These are phyloP conservation scores for Pleurotus djamor DNA, from an alignment of 768 basidiomycete species.

Conservation along the genomic window DNA sequence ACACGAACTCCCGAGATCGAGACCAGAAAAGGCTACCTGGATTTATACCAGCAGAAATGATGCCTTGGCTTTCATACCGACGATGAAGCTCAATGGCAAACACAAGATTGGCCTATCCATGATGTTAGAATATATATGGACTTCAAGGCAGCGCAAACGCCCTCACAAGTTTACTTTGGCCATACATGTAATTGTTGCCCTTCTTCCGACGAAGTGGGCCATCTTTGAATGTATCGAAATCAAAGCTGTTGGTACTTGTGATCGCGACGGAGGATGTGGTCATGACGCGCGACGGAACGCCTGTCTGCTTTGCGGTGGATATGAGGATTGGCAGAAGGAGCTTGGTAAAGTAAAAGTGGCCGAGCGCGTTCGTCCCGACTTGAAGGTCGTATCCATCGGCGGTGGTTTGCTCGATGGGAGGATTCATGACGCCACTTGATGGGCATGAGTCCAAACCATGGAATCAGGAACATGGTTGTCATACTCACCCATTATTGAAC, in stretches of 20 bases:
- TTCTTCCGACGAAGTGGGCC: constrained; percentile 24
- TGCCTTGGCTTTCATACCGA: no score
- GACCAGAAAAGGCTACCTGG: no score
- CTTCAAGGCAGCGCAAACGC: constrained; percentile 1
- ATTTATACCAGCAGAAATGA: no score
- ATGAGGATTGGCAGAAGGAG: constrained; percentile 40
- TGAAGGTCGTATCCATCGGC: constrained; percentile 54
- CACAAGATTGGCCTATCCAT: no score
- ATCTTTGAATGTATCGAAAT: constrained; percentile 40
- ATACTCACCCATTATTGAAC: constrained; percentile 45
- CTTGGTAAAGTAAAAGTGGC: constrained; percentile 44
- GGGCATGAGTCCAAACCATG: neutral
- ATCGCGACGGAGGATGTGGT: constrained; percentile 34
- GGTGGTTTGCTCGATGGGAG: constrained; percentile 40
- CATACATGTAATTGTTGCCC: constrained; percentile 15
- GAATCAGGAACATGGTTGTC: neutral
- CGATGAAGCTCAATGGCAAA: no score
- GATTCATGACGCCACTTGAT: constrained; percentile 41
- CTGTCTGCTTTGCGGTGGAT: constrained; percentile 27
- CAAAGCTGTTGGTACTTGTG: constrained; percentile 16
- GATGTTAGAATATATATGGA: no score
- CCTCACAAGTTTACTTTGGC: constrained; percentile 28
- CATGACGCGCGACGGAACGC: constrained; percentile 34
- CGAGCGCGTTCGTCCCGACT: constrained; percentile 54
- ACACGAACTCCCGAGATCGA: no score